Conservation (phyloP, 1,139 yeast genomes). For the Protomyces lactucae-debilis region DNA sequence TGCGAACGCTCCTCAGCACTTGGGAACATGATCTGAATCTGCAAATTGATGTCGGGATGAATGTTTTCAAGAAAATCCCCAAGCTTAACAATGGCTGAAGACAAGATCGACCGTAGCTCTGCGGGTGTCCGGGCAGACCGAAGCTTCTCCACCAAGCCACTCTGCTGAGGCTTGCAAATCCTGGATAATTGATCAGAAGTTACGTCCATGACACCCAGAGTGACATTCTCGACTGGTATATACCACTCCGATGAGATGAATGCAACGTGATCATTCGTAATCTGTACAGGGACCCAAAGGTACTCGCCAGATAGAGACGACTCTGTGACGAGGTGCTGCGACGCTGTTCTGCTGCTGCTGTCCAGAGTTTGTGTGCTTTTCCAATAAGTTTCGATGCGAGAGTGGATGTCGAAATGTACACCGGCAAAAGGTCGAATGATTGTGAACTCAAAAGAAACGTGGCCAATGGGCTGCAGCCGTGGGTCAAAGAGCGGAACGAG, state of each 20-base stretch:
- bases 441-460: constrained; percentile 68
- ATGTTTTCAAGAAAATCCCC: constrained; percentile 49
- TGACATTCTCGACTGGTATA: not conserved
- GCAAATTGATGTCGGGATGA: constrained; percentile 59
- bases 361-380: constrained; percentile 60
- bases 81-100: constrained; percentile 37
- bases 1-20: constrained; percentile 58
- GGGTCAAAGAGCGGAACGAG: constrained; percentile 77
- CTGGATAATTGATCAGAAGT: not conserved
- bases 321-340: constrained; percentile 61
- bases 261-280: constrained; percentile 79
- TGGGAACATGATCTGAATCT: constrained; percentile 77
- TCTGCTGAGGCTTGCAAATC: not conserved
- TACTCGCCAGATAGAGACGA: constrained; percentile 84
- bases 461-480: constrained; percentile 77
- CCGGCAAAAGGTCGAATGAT: constrained; percentile 89
- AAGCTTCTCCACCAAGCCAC: not conserved
- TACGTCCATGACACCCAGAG: constrained; percentile 1
- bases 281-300: constrained; percentile 61
- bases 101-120: not conserved
- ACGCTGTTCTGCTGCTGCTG: constrained; percentile 1
- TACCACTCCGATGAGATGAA: constrained; percentile 58
- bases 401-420: constrained; percentile 69
- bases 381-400: constrained; percentile 84
- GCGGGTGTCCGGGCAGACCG: not conserved